These are phyloP conservation scores for Lenzites betulinus DNA, from an alignment of 768 basidiomycete genomes.

Conservation along the genomic window DNA sequence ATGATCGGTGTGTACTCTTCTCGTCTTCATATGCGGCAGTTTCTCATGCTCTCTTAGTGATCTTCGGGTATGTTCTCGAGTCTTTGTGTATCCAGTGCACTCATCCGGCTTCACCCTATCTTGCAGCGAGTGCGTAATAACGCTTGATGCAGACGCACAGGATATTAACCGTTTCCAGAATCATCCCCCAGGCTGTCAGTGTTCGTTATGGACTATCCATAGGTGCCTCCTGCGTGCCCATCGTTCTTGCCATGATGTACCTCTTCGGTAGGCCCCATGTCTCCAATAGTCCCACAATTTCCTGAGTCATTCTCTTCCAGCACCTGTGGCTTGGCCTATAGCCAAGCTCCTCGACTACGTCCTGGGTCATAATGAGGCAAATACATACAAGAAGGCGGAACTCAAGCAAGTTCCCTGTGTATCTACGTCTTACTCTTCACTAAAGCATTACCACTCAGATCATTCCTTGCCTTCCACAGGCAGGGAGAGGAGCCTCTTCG, in stretches of 20 bases:
- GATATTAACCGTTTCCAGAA: conserved; percentile 37
- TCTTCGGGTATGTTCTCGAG: conserved; percentile 65
- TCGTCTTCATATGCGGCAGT: too few species aligned
- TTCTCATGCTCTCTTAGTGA: conserved; percentile 47
- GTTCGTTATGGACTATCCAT: conserved; percentile 60
- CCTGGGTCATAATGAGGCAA: conserved; percentile 71
- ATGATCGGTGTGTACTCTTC: conserved; percentile 52
- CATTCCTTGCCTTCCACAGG: conserved; percentile 76
- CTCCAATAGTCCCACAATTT: too few species aligned
- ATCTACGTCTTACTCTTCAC: background rate
- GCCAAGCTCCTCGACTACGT: conserved; percentile 76
- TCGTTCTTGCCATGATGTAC: conserved; percentile 54
- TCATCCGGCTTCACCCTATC: conserved; percentile 27
- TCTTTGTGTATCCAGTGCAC: background rate
- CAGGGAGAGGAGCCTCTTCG: conserved; percentile 75
- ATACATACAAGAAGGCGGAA: conserved; percentile 80
- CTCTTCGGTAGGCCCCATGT: too few species aligned
- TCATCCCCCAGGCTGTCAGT: conserved; percentile 76
- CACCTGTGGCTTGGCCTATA: conserved; percentile 60
- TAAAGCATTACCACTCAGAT: conserved; percentile 37
- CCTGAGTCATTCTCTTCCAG: conserved; percentile 23
- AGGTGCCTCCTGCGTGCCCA: conserved; percentile 52
- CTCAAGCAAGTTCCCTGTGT: conserved; percentile 29
- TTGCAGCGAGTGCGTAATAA: conserved; percentile 40
- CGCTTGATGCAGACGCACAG: background rate